Evolutionary conservation across 2,329 filamentous ascomycete genomes (phyloP).

Genomic region (Arthroderma sp.): DNA sequence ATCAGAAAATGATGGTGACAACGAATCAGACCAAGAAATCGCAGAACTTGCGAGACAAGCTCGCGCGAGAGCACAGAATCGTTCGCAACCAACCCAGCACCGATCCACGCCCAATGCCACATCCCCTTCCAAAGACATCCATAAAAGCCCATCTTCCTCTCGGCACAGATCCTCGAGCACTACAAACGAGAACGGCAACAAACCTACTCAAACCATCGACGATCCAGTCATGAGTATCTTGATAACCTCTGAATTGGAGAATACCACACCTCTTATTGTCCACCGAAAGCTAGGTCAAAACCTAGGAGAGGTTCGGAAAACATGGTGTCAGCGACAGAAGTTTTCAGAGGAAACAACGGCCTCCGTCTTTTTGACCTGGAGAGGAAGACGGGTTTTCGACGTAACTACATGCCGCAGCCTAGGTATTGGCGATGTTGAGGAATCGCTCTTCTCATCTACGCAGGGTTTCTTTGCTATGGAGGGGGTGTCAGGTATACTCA

Average conservation of each 20-base stretch:
- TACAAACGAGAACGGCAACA: not conserved
- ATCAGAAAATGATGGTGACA: slow-evolving; percentile 1
- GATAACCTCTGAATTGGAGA: slow-evolving; percentile 53
- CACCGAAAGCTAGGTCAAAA: slow-evolving; percentile 54
- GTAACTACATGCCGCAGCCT: slow-evolving; percentile 60
- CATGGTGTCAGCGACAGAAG: slow-evolving; percentile 55
- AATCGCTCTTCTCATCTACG: slow-evolving; percentile 18
- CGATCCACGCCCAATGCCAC: no score
- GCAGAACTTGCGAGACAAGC: slow-evolving; percentile 30
- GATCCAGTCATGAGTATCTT: slow-evolving; percentile 50
- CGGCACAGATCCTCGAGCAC: slow-evolving; percentile 3
- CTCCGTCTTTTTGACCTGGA: slow-evolving; percentile 66
- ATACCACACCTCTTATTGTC: slow-evolving; percentile 48
- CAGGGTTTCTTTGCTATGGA: slow-evolving; percentile 39
- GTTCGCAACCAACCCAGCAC: no score
- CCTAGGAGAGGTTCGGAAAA: slow-evolving; percentile 52
- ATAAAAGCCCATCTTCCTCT: slow-evolving; percentile 10
- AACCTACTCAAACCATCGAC: slow-evolving; percentile 9
- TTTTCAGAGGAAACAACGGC: slow-evolving; percentile 38
- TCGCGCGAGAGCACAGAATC: slow-evolving; percentile 23
- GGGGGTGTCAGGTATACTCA: slow-evolving; percentile 48
- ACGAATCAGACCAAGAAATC: slow-evolving; percentile 30
- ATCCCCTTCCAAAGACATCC: slow-evolving; percentile 2
- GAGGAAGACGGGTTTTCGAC: slow-evolving; percentile 57
- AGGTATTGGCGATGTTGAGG: slow-evolving; percentile 41